Percentiles rank a stretch among this genome's conserved stretches.
Conservation (phyloP, 768 basidiomycete genomes). For the Mycena galericulata region DNA sequence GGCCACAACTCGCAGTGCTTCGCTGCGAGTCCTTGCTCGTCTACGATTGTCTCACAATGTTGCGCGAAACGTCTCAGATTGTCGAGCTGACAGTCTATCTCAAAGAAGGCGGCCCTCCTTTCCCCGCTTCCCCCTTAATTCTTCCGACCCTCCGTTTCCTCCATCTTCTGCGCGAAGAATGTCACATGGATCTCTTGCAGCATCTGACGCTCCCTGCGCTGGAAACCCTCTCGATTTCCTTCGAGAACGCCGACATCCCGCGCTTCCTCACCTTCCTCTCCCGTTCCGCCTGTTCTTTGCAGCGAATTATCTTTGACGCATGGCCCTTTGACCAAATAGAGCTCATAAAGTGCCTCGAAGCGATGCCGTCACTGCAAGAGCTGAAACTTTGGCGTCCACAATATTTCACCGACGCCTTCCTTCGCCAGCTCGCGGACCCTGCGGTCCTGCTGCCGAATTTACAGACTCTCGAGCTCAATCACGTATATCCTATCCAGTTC, state of each 20-base stretch:
- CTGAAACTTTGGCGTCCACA: conserved; percentile 18
- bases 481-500: conserved; percentile 17
- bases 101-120: neutral
- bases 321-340: conserved; percentile 6
- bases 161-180: conserved; percentile 16
- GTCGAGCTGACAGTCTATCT: conserved; percentile 12
- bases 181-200: conserved; percentile 20
- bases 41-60: conserved; percentile 4
- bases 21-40: conserved; percentile 11
- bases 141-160: conserved; percentile 10
- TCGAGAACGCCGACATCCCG: conserved; percentile 8
- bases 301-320: conserved; percentile 9
- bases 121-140: neutral
- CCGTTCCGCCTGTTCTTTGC: conserved; percentile 10
- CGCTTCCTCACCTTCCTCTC: conserved; percentile 15
- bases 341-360: conserved; percentile 1
- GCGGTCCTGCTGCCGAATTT: neutral
- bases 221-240: conserved; percentile 12
- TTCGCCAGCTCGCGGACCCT: conserved; percentile 1
- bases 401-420: conserved; percentile 12
- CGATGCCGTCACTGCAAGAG: conserved; percentile 1
- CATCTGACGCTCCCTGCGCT: conserved; percentile 12
- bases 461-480: conserved; percentile 6
- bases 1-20: conserved; percentile 3
- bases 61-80: conserved; percentile 5